Percentiles rank a stretch among this genome's conserved stretches.
Evolutionary conservation across 768 basidiomycete species (phyloP).

Genomic region (Auricularia sp.): DNA sequence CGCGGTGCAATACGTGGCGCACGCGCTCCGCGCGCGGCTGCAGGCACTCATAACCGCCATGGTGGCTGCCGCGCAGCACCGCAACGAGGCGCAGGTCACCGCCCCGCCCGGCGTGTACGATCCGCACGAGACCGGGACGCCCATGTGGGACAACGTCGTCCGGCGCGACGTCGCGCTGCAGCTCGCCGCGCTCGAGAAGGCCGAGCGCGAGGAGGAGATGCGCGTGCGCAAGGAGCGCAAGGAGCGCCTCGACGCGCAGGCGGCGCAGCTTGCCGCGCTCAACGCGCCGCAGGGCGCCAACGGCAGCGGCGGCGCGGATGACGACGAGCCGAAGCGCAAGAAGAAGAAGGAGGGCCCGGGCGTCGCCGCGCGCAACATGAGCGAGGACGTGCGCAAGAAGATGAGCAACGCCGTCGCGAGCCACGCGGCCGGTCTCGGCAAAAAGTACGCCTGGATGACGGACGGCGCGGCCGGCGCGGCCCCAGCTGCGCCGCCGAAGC

Average conservation of each 20-base stretch:
- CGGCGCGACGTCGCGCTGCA: conserved; percentile 75
- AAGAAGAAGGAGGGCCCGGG: conserved; percentile 78
- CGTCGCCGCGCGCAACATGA: conserved; percentile 81
- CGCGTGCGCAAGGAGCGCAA: conserved; percentile 65
- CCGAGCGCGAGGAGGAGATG: conserved; percentile 78
- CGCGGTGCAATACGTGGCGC: conserved; percentile 64
- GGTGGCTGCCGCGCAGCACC: conserved; percentile 58
- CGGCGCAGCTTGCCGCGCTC: conserved; percentile 49
- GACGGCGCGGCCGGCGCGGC: conserved; percentile 43
- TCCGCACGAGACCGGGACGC: conserved; percentile 34
- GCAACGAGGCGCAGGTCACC: conserved; percentile 61
- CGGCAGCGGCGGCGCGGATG: conserved; percentile 34
- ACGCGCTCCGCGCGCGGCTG: conserved; percentile 67
- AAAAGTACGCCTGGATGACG: conserved; percentile 86
- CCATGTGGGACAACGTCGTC: conserved; percentile 78
- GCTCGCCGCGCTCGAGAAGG: conserved; percentile 61
- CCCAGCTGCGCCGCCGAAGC: conserved; percentile 10
- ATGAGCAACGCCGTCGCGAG: conserved; percentile 85
- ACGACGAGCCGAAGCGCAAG: conserved; percentile 51
- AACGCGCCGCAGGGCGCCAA: conserved; percentile 41
- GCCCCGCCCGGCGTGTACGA: conserved; percentile 55
- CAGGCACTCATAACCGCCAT: conserved; percentile 59
- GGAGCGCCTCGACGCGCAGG: conserved; percentile 56
- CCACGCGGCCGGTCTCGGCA: conserved; percentile 71
- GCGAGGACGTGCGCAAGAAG: conserved; percentile 84